Percentiles rank a stretch among this genome's conserved stretches.
These are phyloP conservation scores for Zygnema cylindricum DNA, from an alignment of 139 green algal genomes.

Conservation along the genomic window DNA sequence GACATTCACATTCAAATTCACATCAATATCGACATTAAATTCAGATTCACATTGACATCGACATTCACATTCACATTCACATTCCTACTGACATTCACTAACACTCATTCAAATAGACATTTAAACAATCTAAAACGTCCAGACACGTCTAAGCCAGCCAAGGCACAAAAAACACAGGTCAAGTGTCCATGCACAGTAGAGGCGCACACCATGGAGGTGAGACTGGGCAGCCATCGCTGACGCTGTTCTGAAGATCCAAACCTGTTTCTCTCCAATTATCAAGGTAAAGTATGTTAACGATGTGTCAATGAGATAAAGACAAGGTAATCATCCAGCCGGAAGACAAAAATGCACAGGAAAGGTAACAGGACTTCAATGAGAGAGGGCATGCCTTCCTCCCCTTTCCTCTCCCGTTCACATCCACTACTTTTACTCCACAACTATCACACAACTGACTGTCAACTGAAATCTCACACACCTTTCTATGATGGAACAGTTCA, in stretches of 20 bases:
- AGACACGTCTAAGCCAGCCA: background rate
- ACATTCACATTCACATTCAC: too few relatives aligned
- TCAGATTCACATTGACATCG: too few relatives aligned
- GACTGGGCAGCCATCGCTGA: conserved; percentile 63
- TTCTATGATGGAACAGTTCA: conserved; percentile 72
- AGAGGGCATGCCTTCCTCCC: background rate
- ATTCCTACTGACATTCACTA: background rate
- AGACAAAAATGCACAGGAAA: background rate
- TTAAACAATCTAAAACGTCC: background rate
- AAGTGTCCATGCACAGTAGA: too few relatives aligned
- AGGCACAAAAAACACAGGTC: too few relatives aligned
- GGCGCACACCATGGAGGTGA: conserved; percentile 64
- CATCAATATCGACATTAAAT: too few relatives aligned
- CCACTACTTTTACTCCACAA: too few relatives aligned
- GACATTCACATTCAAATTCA: too few relatives aligned
- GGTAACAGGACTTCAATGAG: background rate
- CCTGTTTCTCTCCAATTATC: too few relatives aligned
- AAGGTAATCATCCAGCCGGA: background rate
- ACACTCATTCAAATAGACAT: background rate
- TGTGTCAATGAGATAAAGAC: too few relatives aligned
- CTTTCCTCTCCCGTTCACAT: background rate
- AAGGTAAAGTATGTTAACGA: too few relatives aligned
- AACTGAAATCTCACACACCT: conserved; percentile 35
- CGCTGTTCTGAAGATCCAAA: conserved; percentile 69
- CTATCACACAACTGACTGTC: too few relatives aligned